Base-by-base conservation (phyloP, 441 rosid genomes). In the Euphorbia corollata region DNA sequence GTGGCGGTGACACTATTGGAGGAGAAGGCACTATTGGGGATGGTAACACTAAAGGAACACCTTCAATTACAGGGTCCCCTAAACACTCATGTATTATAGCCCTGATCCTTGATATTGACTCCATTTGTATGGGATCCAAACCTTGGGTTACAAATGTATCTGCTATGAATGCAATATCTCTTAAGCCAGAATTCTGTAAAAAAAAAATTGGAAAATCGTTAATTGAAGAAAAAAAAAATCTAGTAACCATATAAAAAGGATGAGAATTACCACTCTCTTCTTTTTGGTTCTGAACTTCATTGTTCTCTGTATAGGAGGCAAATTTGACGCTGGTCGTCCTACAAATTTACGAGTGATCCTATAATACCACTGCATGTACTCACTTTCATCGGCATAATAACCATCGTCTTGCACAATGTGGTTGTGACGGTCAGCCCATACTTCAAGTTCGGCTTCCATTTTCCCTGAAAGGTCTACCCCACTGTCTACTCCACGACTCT, bases 301-400 rank as follows among this genome's bases (percentile, higher is more conserved):
- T 55, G 78, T 69, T 72, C 75, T 74, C 55, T 66, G 85, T 61
- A 73, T 63, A 69, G 77, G 83, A 22, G 81, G 75, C 45, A 77
- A 75, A 22, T 76, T 72, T 54, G 81, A 71, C 59, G 69, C 65
- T 34, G 82, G 96, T 75, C 87, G 83, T 73, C 81, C 96, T n/a
- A 74, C 81, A 78, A 61, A 83, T 76, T 68, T 80, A 70, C 90
- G 80, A 22, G 91, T 84, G 60, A 85, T 81, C 55, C 74, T 74
- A 9, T 76, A 76, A 68, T 86, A 88, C 90, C 96, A 86, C 51
- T 74, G 79, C 82, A 75, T 75, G 71, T 88, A 88, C 68, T 86
- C 83, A 38, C 70, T 82, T 51, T 86, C 89, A 63, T 84, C 89
- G 5, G 65, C 50, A 51, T 71, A 74, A 63, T 65, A 27, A 27